A percentile compares a stretch with the other conserved stretches of the same genome.
Conservation (phyloP, 2,329 filamentous ascomycete genomes). For the Diaporthe eres region DNA sequence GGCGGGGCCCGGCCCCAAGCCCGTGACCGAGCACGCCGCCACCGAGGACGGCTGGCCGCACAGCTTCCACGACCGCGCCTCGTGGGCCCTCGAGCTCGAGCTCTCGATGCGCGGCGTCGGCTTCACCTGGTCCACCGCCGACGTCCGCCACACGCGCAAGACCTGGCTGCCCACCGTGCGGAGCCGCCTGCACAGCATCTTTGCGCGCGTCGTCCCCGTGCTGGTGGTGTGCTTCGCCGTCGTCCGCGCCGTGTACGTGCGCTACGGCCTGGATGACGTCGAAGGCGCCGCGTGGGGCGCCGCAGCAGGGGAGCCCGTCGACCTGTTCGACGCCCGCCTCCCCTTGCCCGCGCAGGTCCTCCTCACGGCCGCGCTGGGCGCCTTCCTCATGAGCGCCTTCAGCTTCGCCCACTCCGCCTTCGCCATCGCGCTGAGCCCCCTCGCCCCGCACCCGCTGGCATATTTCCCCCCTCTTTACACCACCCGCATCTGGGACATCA, state of each 20-base stretch:
- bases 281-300: slow-evolving; percentile 27
- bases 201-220: slow-evolving; percentile 54
- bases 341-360: slow-evolving; percentile 51
- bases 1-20: slow-evolving; percentile 45
- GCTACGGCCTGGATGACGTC: slow-evolving; percentile 39
- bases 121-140: slow-evolving; percentile 60
- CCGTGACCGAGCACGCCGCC: slow-evolving; percentile 54
- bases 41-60: slow-evolving; percentile 57
- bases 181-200: slow-evolving; percentile 56
- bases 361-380: slow-evolving; percentile 56
- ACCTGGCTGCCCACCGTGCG: slow-evolving; percentile 57
- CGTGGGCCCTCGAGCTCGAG: slow-evolving; percentile 60
- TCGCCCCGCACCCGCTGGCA: slow-evolving; percentile 56
- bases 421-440: slow-evolving; percentile 55
- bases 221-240: slow-evolving; percentile 53
- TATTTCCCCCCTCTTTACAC: slow-evolving; percentile 62
- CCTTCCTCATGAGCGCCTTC: slow-evolving; percentile 59
- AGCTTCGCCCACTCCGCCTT: slow-evolving; percentile 57
- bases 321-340: slow-evolving; percentile 53
- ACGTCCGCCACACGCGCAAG: slow-evolving; percentile 58
- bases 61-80: slow-evolving; percentile 54
- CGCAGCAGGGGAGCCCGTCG: neutral
- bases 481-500: slow-evolving; percentile 56
- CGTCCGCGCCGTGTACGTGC: slow-evolving; percentile 52
- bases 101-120: slow-evolving; percentile 59